These are phyloP conservation scores for Alternaria hordeiaustralica DNA, from an alignment of 2,329 filamentous ascomycete genomes.

Conservation along the genomic window DNA sequence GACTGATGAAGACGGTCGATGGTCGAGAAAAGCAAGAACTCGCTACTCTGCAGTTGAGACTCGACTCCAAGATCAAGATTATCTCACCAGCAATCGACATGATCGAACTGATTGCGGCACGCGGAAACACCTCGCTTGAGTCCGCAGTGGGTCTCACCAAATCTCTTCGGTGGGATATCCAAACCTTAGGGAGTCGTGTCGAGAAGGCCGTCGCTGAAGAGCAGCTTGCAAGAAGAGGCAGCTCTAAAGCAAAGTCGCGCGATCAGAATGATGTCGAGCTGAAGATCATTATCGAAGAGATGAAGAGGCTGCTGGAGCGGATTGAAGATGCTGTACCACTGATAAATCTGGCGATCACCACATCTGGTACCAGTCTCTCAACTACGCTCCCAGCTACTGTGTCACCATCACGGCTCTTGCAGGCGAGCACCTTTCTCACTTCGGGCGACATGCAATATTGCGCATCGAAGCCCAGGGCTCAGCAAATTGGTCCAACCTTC, in stretches of 20 bases:
- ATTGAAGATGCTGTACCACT: conserved; percentile 93
- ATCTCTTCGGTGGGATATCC: conserved; percentile 81
- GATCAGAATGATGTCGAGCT: conserved; percentile 70
- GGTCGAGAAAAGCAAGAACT: conserved; percentile 76
- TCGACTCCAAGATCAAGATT: conserved; percentile 90
- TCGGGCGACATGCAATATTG: conserved; percentile 85
- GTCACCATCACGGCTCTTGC: conserved; percentile 86
- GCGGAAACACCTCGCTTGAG: conserved; percentile 81
- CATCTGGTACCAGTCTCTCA: conserved; percentile 86
- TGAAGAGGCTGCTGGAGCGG: conserved; percentile 73
- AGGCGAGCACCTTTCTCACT: conserved; percentile 90
- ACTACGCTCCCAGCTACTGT: conserved; percentile 80
- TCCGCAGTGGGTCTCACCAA: conserved; percentile 85
- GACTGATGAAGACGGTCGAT: conserved; percentile 75
- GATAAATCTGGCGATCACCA: conserved; percentile 91
- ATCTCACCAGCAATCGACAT: conserved; percentile 90
- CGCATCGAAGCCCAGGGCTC: conserved; percentile 65
- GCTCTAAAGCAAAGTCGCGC: conserved; percentile 56
- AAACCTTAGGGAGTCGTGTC: conserved; percentile 76
- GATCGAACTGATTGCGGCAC: conserved; percentile 83
- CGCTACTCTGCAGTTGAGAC: conserved; percentile 70
- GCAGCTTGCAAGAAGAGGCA: conserved; percentile 58
- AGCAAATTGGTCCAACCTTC: conserved; percentile 88
- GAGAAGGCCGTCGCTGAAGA: conserved; percentile 71
- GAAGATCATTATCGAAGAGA: conserved; percentile 72